Evolutionary conservation across 768 basidiomycete species (phyloP), one percentile per base, ranked within the genome.

Genomic region (Hebeloma cylindrosporum): DNA sequence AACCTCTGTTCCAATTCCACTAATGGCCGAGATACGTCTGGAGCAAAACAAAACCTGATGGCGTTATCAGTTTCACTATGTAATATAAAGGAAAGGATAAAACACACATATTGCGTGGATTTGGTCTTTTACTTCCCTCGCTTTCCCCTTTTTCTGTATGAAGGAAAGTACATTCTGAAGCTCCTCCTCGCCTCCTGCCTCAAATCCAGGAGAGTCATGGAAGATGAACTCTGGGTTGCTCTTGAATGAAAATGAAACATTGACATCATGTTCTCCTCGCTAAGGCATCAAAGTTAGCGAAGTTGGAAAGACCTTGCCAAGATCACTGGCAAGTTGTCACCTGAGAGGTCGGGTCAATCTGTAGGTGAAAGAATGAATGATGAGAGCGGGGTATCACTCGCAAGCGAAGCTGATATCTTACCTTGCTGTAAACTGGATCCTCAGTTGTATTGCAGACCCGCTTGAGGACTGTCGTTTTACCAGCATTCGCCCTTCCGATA

Each of bases 151-250:
- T 14, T 58, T 17, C n/a, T 42, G 16, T 9, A 74, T 59, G 48
- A 74, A 73, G 2, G 38, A 30, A 33, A 48, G 53, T 17, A 72
- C 61, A 6, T 40, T 55, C 1, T 58, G 40, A 2, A 70, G 42
- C 45, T 72, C 64, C 2, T 51, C 45, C 1, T 17, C 51, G 2
- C 49, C 52, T 3, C 71, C 71, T 14, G 66, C 46, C 52, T 72
- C 69, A 38, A 73, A 69, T 3, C 70, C 72, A 32, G 58, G 43
- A 14, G 72, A 73, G 44, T 73, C 71, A 28, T 73, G 72, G 43
- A 73, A 72, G 16, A 71, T 58, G 49, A 69, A 72, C 2, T 51
- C 36, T 3, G 47, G 52, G 23, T 65, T 66, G 52, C 56, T 66
- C 18, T 32, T 35, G 48, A 66, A 72, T 5, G 57, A 47, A 29